Conservation (phyloP, 2,329 filamentous ascomycete species). For the Scedosporium minutisporum region DNA sequence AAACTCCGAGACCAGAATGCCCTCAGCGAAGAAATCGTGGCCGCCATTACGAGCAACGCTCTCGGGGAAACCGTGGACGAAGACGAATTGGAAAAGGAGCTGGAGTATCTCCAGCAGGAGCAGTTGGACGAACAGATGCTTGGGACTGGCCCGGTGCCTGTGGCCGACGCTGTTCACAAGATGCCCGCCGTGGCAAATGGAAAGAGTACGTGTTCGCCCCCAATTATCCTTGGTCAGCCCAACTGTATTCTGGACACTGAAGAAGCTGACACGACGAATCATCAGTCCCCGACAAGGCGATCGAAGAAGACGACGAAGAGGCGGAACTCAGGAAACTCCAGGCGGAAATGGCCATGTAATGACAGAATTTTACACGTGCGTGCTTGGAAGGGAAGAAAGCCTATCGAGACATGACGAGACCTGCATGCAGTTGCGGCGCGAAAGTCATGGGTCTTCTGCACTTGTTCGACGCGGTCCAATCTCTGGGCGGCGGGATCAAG, state of each 20-base stretch:
- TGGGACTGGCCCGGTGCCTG: slow-evolving; percentile 74
- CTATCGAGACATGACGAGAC: not conserved
- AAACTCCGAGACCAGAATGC: slow-evolving; percentile 83
- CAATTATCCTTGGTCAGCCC: not conserved
- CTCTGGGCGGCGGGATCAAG: not conserved
- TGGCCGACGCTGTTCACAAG: slow-evolving; percentile 65
- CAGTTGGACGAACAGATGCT: slow-evolving; percentile 90
- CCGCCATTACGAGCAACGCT: slow-evolving; percentile 66
- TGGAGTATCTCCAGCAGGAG: slow-evolving; percentile 84
- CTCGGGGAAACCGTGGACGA: slow-evolving; percentile 70
- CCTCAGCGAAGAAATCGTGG: slow-evolving; percentile 85
- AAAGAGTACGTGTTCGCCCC: slow-evolving; percentile 55
- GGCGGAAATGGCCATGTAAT: slow-evolving; percentile 92
- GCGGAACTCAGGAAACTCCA: slow-evolving; percentile 87
- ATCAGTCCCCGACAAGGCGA: slow-evolving; percentile 42
- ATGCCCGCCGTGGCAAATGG: slow-evolving; percentile 66
- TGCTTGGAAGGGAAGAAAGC: not conserved
- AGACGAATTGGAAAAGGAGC: slow-evolving; percentile 72
- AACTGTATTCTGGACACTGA: not conserved
- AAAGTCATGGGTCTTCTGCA: not conserved
- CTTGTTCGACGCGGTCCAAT: not conserved
- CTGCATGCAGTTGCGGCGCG: not conserved
- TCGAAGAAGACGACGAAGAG: slow-evolving; percentile 88
- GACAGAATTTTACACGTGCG: not conserved
- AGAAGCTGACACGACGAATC: not conserved